Conservation (phyloP, 2,329 filamentous ascomycete species). For the Exophiala phaeomuriformis region DNA sequence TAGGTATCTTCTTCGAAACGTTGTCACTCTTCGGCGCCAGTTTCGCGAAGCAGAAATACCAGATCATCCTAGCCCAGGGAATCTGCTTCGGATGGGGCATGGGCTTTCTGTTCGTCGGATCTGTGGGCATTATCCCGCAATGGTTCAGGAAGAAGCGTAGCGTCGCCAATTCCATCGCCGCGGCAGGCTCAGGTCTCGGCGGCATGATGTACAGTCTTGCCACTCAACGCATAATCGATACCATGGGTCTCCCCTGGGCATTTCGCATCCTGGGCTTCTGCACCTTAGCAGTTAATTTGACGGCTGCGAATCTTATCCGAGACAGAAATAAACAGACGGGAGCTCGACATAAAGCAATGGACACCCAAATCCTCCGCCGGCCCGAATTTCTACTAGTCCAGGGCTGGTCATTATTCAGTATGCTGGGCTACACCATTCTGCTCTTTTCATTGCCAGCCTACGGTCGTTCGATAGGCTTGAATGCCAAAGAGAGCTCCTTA, state of each 20-base stretch:
- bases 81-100: constrained; percentile 57
- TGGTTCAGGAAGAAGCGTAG: constrained; percentile 55
- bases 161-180: constrained; percentile 54
- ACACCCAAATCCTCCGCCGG: constrained; percentile 46
- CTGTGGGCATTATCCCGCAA: constrained; percentile 51
- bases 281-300: constrained; percentile 46
- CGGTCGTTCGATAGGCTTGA: constrained; percentile 52
- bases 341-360: constrained; percentile 47
- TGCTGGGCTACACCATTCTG: constrained; percentile 59
- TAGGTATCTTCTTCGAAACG: constrained; percentile 46
- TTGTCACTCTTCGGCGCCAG: constrained; percentile 50
- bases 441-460: constrained; percentile 60
- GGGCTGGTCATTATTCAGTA: constrained; percentile 53
- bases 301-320: constrained; percentile 47
- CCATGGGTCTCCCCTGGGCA: constrained; percentile 52
- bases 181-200: constrained; percentile 53
- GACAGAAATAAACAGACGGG: constrained; percentile 54
- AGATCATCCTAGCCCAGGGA: constrained; percentile 54
- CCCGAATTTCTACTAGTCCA: constrained; percentile 53
- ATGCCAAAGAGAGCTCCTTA: constrained; percentile 52
- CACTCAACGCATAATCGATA: constrained; percentile 51
- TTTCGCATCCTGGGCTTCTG: constrained; percentile 55
- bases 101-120: constrained; percentile 55
- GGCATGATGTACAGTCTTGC: constrained; percentile 54
- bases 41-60: constrained; percentile 52